Conservation (phyloP, 257 asterid genomes). For the Jacaranda mimosifolia region DNA sequence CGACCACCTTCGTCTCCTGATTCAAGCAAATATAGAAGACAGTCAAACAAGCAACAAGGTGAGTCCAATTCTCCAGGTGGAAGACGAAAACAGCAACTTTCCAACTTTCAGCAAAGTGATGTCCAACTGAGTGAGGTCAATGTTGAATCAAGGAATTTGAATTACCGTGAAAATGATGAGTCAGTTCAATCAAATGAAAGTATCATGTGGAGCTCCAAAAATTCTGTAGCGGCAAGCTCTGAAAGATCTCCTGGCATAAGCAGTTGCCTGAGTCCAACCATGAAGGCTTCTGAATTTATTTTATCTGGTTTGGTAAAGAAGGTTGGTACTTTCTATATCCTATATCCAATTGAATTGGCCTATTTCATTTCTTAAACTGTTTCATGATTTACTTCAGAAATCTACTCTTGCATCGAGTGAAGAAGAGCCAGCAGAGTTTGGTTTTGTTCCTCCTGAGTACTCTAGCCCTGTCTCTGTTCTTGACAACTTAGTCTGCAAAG, state of each 20-base stretch:
- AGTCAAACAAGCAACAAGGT: constrained; percentile 49
- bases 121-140: constrained; percentile 46
- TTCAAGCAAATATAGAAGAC: constrained; percentile 56
- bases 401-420: constrained; percentile 40
- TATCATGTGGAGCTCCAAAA: constrained; percentile 42
- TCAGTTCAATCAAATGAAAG: constrained; percentile 40
- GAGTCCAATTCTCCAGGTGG: constrained; percentile 68
- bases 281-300: constrained; percentile 26
- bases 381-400: constrained; percentile 48
- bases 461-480: constrained; percentile 80
- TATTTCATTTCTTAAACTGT: constrained; percentile 19
- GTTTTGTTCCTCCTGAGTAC: constrained; percentile 53
- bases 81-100: constrained; percentile 52
- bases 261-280: constrained; percentile 2
- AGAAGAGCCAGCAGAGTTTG: constrained; percentile 50
- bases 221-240: constrained; percentile 43
- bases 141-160: constrained; percentile 28
- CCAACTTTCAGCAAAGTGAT: constrained; percentile 40
- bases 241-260: constrained; percentile 43
- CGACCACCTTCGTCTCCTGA: constrained; percentile 68
- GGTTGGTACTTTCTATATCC: constrained; percentile 45
- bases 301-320: constrained; percentile 42
- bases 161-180: not conserved
- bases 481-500: constrained; percentile 46
- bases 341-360: not conserved